These are phyloP conservation scores for Fremontodendron californicum DNA, from an alignment of 345 rosid species.

Conservation along the genomic window DNA sequence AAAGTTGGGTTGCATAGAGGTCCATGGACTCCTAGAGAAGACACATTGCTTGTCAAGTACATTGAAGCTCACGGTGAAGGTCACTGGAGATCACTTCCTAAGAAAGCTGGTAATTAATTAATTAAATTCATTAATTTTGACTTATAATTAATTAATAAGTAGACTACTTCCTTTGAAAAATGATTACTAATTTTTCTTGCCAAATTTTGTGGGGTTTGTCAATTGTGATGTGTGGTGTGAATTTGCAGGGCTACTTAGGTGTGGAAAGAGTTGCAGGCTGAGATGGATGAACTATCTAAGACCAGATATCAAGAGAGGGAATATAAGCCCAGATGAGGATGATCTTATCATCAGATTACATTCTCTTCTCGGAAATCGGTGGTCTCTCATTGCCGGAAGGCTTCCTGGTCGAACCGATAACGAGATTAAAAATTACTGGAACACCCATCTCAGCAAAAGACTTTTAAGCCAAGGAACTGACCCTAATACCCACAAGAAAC, in stretches of 20 bases:
- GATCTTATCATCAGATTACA: slow-evolving; percentile 57
- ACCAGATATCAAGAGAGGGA: slow-evolving; percentile 64
- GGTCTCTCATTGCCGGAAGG: slow-evolving; percentile 64
- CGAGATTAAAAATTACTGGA: slow-evolving; percentile 70
- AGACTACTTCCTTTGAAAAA: no score
- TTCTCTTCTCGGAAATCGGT: slow-evolving; percentile 53
- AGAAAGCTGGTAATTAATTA: slow-evolving; percentile 56
- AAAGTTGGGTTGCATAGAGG: slow-evolving; percentile 63
- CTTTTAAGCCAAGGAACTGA: slow-evolving; percentile 31
- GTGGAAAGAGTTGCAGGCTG: slow-evolving; percentile 65
- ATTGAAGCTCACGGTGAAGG: slow-evolving; percentile 61
- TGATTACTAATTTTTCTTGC: background rate
- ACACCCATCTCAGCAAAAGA: slow-evolving; percentile 47
- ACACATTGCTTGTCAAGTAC: slow-evolving; percentile 46
- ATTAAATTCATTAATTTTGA: background rate
- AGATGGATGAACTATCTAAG: slow-evolving; percentile 72
- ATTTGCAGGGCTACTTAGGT: slow-evolving; percentile 50
- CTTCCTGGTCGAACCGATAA: slow-evolving; percentile 73
- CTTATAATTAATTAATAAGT: background rate
- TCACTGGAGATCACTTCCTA: slow-evolving; percentile 57
- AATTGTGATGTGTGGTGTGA: background rate
- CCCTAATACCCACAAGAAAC: slow-evolving; percentile 34
- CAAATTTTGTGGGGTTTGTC: background rate
- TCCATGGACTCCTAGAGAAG: slow-evolving; percentile 63
- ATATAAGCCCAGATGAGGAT: slow-evolving; percentile 49